Conservation (phyloP, 2,329 filamentous ascomycete species). For the Endothia cerciana region DNA sequence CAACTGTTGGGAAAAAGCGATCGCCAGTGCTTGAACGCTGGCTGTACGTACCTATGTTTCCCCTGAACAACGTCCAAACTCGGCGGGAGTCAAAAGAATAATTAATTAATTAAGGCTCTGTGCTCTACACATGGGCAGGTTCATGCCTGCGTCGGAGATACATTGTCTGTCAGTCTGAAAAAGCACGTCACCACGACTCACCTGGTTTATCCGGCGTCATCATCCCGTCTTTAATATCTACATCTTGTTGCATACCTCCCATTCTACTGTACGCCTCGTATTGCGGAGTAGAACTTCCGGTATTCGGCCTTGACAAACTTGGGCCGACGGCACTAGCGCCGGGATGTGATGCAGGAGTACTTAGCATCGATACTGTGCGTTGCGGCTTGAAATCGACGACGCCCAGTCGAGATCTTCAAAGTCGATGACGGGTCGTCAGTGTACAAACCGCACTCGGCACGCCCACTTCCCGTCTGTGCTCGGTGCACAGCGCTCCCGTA, state of each 20-base stretch:
- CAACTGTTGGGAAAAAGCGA: no score
- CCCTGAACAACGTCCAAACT: no score
- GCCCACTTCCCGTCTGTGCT: not conserved
- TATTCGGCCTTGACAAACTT: not conserved
- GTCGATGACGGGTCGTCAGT: conserved; percentile 5
- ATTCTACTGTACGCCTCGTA: not conserved
- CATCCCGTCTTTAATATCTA: not conserved
- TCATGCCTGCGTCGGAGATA: no score
- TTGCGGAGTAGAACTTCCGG: conserved; percentile 1
- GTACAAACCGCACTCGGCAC: not conserved
- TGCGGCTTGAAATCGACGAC: not conserved
- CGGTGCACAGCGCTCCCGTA: no score
- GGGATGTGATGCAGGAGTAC: not conserved
- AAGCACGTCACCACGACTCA: no score
- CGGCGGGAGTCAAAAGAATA: no score
- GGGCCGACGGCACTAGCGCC: not conserved
- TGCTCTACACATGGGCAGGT: no score
- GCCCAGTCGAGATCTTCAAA: not conserved
- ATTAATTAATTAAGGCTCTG: no score
- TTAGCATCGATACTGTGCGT: not conserved
- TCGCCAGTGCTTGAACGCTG: no score
- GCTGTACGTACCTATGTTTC: no score
- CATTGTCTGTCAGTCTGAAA: no score
- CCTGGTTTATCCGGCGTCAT: no score
- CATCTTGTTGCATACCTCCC: not conserved